Base-by-base conservation (phyloP, 2,329 filamentous ascomycete species). In the Aspergillus melleus region DNA sequence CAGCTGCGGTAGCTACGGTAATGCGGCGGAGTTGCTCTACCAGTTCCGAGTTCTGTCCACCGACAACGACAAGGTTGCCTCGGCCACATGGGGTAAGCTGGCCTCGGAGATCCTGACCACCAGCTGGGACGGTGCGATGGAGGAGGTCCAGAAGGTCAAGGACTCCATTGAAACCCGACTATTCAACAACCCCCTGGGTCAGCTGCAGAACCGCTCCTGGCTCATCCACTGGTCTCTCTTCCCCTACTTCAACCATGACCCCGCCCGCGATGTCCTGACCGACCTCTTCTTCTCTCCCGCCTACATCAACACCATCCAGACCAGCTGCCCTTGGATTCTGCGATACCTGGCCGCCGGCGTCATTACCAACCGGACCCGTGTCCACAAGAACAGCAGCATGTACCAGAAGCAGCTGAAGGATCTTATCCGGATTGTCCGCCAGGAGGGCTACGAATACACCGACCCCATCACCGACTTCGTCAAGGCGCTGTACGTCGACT, bases 301-400 rank as follows among this genome's bases (percentile, higher is more conserved):
- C 70, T 99, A 92, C 85, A 99, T 99, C 87, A 99, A 98, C 87
- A 98, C 94, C 71, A 97, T 99, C 77, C 95, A 99, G 85, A 97
- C 95, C 61, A 90, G 88, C 71, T 97, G 92, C 84, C 94, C 95
- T 6, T 99, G 95, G 95, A 88, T 96, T 65, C 85, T 99, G 71
- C 89, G 95, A 69, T 99, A 99, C 80, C 86, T 99, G 60, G 88
- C 92, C 61, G 93, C 92, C 53, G 91, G 94, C 67, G 94, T 99
- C 72, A 96, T 99, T 78, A 96, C 93, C 64, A 95, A 94, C 81
- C 91, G 92, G 62, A 88, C 84, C 75, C 89, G 92, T 66, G 85
- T 87, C 49, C 89, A 92, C 75, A 96, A 95, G 73, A 77, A 73
- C 82, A 90, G 89, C 59, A 88, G 88, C 66, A 83, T 88, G 71